These are phyloP conservation scores for Rhizophagus sp. DNA, from an alignment of 192 early-diverging fungal species.

Conservation along the genomic window DNA sequence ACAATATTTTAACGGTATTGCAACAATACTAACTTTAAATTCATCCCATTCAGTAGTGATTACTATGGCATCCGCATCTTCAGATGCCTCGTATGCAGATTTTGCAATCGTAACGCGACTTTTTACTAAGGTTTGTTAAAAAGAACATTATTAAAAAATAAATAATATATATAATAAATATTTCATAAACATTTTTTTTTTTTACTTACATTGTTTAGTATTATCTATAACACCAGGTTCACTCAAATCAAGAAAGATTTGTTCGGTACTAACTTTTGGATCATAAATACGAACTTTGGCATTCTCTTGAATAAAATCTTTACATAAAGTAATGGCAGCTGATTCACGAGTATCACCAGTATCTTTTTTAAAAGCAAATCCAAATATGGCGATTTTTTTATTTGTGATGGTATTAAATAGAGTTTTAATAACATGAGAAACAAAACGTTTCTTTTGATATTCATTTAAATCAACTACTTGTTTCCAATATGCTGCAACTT, in stretches of 20 bases:
- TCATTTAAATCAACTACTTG: slow-evolving; percentile 91
- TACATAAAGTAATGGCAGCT: slow-evolving; percentile 83
- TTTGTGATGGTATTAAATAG: slow-evolving; percentile 81
- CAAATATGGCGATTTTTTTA: slow-evolving; percentile 78
- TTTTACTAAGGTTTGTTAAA: slow-evolving; percentile 40
- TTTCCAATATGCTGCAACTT: slow-evolving; percentile 93
- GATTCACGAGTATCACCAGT: slow-evolving; percentile 93
- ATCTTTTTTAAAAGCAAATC: slow-evolving; percentile 95
- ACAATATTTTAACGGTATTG: no score
- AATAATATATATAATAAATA: no score
- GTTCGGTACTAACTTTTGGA: slow-evolving; percentile 78
- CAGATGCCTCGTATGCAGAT: slow-evolving; percentile 69
- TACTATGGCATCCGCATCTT: slow-evolving; percentile 75
- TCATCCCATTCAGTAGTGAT: slow-evolving; percentile 91
- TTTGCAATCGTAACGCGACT: slow-evolving; percentile 63
- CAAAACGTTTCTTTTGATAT: slow-evolving; percentile 88
- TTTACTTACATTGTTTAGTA: slow-evolving; percentile 35
- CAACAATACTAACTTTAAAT: slow-evolving; percentile 60
- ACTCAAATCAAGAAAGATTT: slow-evolving; percentile 69
- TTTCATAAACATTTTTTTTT: no score
- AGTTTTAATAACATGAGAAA: slow-evolving; percentile 64
- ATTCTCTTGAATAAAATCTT: slow-evolving; percentile 76
- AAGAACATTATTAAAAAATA: not conserved
- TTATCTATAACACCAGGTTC: slow-evolving; percentile 56
- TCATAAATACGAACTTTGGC: slow-evolving; percentile 83